Base-by-base conservation (phyloP, 2,329 filamentous ascomycete species). In the Epichloe hybrida region DNA sequence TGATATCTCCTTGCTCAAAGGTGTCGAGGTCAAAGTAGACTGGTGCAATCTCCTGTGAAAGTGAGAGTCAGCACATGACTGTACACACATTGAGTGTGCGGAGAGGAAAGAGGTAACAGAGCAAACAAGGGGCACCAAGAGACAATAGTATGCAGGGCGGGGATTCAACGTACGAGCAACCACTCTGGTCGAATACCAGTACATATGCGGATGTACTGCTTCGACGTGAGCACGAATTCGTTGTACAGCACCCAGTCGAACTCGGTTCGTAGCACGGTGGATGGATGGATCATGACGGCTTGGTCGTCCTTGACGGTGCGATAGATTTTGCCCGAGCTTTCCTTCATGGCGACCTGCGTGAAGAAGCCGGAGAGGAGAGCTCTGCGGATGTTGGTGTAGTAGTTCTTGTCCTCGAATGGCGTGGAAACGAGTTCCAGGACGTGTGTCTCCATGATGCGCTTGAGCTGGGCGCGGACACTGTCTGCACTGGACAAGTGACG, bases 221-320 rank as follows among this genome's bases (percentile, higher is more conserved):
- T 96, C 49, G 86, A 93, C 1, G 93, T 98, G 51, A 98, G 79
- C 12, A 98, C 93, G 63, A 97, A 98, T 65, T 98, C 94, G 62
- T 97, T 95, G 71, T 98, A 98, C 27, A 98, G 73, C 27, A 98
- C 88, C 93, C 93, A 98, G 58, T 98, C 93, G 58, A 84, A 88
- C 53, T 96, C 90, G 53, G 88, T 83, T 48, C 82, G 80, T 21
- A 98, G 75, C 35, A 95, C 90, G 0, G 90, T 96, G 57, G 87
- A 93, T 2, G 93, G 93, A 69, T 98, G 93, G 53, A 98, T 77
- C 59, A 96, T 76, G 44, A 98, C 93, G 45, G 80, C 85, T 70
- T 97, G 91, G 62, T 96, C 86, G 64, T 98, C 94, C 73, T 97
- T 98, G 66, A 98, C 84, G 2, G 93, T 98, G 56, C 84, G 82